Evolutionary conservation across 1,139 yeast genomes (phyloP).

Genomic region (Saccharomyces hybrid): DNA sequence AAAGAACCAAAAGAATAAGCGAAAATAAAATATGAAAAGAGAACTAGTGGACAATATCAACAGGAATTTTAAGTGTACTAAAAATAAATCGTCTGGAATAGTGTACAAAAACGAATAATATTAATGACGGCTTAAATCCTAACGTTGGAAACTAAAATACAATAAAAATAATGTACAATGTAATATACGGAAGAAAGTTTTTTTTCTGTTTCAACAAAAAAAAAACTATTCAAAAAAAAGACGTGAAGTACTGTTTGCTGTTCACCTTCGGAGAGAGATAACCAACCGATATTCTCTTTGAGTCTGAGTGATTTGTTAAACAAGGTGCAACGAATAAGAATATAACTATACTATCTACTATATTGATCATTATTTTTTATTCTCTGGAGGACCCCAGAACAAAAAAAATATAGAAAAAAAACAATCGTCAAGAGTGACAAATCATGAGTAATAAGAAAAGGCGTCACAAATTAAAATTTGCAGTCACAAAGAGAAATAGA

Average conservation of each 20-base stretch:
- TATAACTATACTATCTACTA: background rate
- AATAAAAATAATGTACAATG: background rate
- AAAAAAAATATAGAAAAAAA: background rate
- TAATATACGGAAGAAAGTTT: background rate
- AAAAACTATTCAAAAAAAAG: background rate
- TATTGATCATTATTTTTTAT: background rate
- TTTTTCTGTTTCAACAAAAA: background rate
- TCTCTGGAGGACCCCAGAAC: background rate
- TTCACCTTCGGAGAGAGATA: background rate
- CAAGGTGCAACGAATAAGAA: background rate
- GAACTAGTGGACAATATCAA: background rate
- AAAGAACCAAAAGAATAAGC: background rate
- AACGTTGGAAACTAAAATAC: background rate
- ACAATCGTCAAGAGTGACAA: background rate
- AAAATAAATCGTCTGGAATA: background rate
- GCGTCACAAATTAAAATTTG: background rate
- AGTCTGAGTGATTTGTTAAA: no score
- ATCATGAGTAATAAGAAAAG: background rate
- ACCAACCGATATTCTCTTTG: background rate
- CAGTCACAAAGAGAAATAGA: background rate
- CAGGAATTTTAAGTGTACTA: background rate
- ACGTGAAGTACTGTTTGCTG: background rate
- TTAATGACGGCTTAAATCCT: background rate
- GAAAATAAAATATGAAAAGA: background rate
- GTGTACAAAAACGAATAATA: background rate